Conservation (phyloP, 23 red algal genomes). For the Gracilariopsis chorda region DNA sequence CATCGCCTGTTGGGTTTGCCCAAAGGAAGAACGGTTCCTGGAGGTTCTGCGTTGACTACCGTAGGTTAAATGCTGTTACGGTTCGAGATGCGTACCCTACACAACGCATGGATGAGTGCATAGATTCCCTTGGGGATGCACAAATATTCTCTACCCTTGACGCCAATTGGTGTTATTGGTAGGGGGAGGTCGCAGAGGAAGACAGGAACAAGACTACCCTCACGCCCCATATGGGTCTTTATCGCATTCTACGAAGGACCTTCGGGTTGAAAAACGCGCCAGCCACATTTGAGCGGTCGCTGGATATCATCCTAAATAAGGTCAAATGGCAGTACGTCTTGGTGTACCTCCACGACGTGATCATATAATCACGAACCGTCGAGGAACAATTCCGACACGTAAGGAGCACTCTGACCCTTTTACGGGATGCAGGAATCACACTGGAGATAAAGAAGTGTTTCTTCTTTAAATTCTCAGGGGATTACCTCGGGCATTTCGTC, state of each 20-base stretch:
- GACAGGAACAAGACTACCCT: not conserved
- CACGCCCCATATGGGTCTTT: not conserved
- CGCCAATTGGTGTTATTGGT: not conserved
- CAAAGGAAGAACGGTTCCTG: not conserved
- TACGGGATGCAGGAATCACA: too few relatives aligned
- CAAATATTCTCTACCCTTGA: not conserved
- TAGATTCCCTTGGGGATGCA: constrained; percentile 8
- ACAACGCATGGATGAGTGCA: not conserved
- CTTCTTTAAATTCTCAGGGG: too few relatives aligned
- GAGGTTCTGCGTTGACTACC: not conserved
- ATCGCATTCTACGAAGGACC: not conserved
- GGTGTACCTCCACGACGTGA: too few relatives aligned
- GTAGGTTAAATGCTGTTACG: not conserved
- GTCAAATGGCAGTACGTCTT: not conserved
- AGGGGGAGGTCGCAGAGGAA: not conserved
- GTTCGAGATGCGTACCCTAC: not conserved
- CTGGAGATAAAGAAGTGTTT: too few relatives aligned
- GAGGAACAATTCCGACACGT: too few relatives aligned
- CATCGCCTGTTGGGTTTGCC: not conserved
- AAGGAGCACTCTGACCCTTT: too few relatives aligned
- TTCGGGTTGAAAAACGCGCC: constrained; percentile 8
- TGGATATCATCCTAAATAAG: not conserved
- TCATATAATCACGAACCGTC: too few relatives aligned
- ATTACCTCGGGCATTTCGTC: too few relatives aligned
- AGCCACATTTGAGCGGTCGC: not conserved